Evolutionary conservation across 352 stramenopile genomes (phyloP).

Genomic region (Phytophthora niederhauseri): DNA sequence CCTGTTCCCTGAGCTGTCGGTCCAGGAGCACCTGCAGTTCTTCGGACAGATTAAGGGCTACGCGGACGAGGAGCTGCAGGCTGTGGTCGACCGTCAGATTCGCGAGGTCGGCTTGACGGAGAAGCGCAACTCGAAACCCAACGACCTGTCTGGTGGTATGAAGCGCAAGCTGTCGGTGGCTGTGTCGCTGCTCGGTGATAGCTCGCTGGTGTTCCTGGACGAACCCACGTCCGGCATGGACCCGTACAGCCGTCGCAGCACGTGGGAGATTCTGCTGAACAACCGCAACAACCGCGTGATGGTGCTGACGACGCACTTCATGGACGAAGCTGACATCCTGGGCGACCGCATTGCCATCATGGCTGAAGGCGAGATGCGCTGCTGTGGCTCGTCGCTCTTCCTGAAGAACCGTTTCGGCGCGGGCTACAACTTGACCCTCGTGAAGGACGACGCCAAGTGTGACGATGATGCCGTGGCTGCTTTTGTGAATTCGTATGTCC

Average conservation of each 20-base stretch:
- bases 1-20: constrained; percentile 68
- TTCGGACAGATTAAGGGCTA: constrained; percentile 68
- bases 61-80: constrained; percentile 33
- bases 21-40: constrained; percentile 69
- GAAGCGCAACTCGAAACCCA: constrained; percentile 49
- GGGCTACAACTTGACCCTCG: constrained; percentile 67
- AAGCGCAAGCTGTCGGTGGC: constrained; percentile 91
- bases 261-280: constrained; percentile 85
- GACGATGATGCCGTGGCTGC: constrained; percentile 24
- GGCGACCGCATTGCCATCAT: constrained; percentile 85
- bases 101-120: constrained; percentile 62
- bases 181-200: constrained; percentile 85
- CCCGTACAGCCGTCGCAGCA: constrained; percentile 92
- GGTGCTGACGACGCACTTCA: constrained; percentile 94
- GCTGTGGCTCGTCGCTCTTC: constrained; percentile 76
- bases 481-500: constrained; percentile 41
- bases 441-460: constrained; percentile 47
- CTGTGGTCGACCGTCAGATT: constrained; percentile 43
- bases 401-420: constrained; percentile 72
- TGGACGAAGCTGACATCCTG: constrained; percentile 90
- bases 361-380: constrained; percentile 69
- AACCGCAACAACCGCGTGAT: constrained; percentile 69
- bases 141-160: constrained; percentile 85
- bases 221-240: constrained; percentile 96
- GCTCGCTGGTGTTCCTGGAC: constrained; percentile 84